phyloP scores from a whole-genome alignment of 2,329 filamentous ascomycete species.

The Alternaria brassicae region DNA sequence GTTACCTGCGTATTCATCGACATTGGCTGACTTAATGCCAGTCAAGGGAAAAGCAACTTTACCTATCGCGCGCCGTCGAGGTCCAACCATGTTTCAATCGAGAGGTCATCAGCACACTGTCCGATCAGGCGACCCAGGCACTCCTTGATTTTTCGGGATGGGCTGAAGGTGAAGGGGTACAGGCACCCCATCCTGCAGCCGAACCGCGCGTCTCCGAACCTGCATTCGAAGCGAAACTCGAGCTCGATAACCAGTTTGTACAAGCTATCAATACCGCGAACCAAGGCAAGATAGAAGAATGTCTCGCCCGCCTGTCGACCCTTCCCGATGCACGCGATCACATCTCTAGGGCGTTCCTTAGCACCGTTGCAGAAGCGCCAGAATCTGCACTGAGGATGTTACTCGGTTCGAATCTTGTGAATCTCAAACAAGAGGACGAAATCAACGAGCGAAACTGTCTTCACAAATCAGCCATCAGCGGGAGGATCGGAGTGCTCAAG shows the following conservation, averaged over 20 bases:
- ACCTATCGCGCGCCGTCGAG: constrained; percentile 93
- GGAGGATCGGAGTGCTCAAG: constrained; percentile 77
- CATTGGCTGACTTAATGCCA: constrained; percentile 50
- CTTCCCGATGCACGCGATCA: constrained; percentile 72
- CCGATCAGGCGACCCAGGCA: constrained; percentile 96
- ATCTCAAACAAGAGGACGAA: constrained; percentile 93
- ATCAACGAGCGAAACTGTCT: constrained; percentile 97
- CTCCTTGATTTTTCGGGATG: constrained; percentile 93
- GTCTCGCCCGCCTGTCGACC: constrained; percentile 73
- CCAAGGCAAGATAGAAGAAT: constrained; percentile 76
- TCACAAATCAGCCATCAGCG: constrained; percentile 95
- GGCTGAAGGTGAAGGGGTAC: constrained; percentile 94
- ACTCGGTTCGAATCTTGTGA: constrained; percentile 80
- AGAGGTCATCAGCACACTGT: constrained; percentile 93
- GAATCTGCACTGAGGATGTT: constrained; percentile 77
- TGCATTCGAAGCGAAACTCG: constrained; percentile 75
- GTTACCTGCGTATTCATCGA: constrained; percentile 20
- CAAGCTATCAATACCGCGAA: constrained; percentile 88
- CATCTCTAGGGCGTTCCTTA: constrained; percentile 87
- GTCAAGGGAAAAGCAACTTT: constrained; percentile 97
- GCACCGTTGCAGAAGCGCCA: constrained; percentile 85
- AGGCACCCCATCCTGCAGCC: constrained; percentile 57
- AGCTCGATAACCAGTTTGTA: constrained; percentile 85
- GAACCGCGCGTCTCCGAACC: constrained; percentile 43
- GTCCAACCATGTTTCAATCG: constrained; percentile 98